phyloP scores from a whole-genome alignment of 2,329 filamentous ascomycete species.

The Cladosporium sp. region DNA sequence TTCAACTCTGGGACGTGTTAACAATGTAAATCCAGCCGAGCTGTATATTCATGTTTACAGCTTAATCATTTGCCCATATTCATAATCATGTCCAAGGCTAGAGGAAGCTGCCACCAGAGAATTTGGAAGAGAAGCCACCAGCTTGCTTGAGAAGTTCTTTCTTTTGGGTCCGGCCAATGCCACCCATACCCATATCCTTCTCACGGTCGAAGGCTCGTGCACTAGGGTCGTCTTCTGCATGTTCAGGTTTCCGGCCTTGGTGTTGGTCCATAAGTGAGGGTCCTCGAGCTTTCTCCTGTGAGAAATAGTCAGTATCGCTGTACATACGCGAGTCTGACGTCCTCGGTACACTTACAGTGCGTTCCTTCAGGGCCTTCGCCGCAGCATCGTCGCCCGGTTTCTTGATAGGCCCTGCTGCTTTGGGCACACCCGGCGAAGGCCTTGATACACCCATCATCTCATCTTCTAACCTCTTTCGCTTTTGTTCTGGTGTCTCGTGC shows the following conservation, averaged over 20 bases:
- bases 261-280: slow-evolving; percentile 51
- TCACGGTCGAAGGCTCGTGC: slow-evolving; percentile 84
- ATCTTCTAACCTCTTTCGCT: slow-evolving; percentile 75
- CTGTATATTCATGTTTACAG: background rate
- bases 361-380: slow-evolving; percentile 56
- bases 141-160: slow-evolving; percentile 78
- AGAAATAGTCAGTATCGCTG: slow-evolving; percentile 26
- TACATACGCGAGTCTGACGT: background rate
- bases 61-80: background rate
- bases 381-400: slow-evolving; percentile 14
- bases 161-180: slow-evolving; percentile 60
- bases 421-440: slow-evolving; percentile 32
- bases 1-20: background rate
- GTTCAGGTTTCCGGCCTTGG: slow-evolving; percentile 53
- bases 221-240: slow-evolving; percentile 84
- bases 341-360: slow-evolving; percentile 51
- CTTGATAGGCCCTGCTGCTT: slow-evolving; percentile 13
- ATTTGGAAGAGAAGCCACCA: slow-evolving; percentile 77
- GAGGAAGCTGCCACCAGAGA: slow-evolving; percentile 69
- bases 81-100: slow-evolving; percentile 29
- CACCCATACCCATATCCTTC: slow-evolving; percentile 85
- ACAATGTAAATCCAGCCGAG: background rate
- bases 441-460: slow-evolving; percentile 73
- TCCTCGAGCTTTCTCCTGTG: slow-evolving; percentile 41
- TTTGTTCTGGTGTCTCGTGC: slow-evolving; percentile 90